Evolutionary conservation across 2,329 filamentous ascomycete species (phyloP), one percentile per base, ranked within the genome.

Genomic region (Cercospora canescens): DNA sequence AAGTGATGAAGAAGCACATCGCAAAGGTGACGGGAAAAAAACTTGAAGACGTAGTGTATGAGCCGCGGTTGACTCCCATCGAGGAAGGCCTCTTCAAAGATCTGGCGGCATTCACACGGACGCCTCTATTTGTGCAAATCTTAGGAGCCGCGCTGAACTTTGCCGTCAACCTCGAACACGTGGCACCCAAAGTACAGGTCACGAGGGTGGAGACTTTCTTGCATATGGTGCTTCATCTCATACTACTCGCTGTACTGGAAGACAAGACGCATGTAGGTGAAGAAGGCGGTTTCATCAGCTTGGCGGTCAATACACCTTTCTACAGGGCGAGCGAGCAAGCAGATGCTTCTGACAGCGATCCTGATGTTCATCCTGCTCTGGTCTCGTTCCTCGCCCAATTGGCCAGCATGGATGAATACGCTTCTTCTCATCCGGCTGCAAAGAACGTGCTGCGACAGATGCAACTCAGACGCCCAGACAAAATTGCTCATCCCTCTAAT

Each of bases 161-260:
- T 76, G 88, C 92, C 1, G 81, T 96, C 5, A 87, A 89, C 32
- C 89, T 89, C 24, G 83, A 88, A 62, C 85, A 86, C 56, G 84
- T 88, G 30, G 93, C 91, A 0, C 90, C 92, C 0, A 87, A 84
- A 18, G 89, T 98, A 28, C 92, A 93, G 8, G 84, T 86, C 11
- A 96, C 94, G 1, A 88, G 95, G 61, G 86, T 97, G 8, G 95
- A 99, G 79, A 91, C 92, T 0, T 97, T 96, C 79, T 81, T 98
- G 34, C 94, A 98, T 75, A 91, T 97, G 54, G 89, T 97, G 1
- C 81, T 99, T 34, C 95, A 99, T 77, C 84, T 99, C 11, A 85
- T 93, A 4, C 86, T 98, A 45, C 88, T 97, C 59, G 94, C 94
- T 14, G 89, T 96, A 48, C 82, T 91, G 3, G 95, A 98, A 79